A percentile compares a stretch with the other conserved stretches of the same genome.
Evolutionary conservation across 768 basidiomycete genomes (phyloP).

Genomic region (Mycena capillaripes): DNA sequence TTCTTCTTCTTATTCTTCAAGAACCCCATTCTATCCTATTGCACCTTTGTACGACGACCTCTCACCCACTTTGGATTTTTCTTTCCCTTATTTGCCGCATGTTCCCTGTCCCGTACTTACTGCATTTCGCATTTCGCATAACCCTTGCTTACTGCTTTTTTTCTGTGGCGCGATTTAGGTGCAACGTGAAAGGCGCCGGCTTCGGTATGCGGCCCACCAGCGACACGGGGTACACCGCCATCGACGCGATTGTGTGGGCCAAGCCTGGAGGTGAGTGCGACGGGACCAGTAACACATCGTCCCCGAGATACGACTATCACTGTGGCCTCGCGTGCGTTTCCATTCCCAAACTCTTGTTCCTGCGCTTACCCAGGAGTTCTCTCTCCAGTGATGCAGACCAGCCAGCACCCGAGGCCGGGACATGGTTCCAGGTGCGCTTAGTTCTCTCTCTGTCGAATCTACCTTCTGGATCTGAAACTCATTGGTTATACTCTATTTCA

Average conservation of each 20-base stretch:
- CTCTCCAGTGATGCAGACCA: constrained; percentile 62
- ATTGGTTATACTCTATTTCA: no score
- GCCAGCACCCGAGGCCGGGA: constrained; percentile 73
- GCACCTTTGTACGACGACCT: no score
- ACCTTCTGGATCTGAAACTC: no score
- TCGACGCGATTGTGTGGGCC: constrained; percentile 61
- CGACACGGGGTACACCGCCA: constrained; percentile 50
- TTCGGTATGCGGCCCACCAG: constrained; percentile 55
- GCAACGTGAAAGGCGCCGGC: constrained; percentile 75
- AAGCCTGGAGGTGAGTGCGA: constrained; percentile 63
- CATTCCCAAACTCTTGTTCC: neutral
- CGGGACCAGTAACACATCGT: constrained; percentile 56
- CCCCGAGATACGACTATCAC: constrained; percentile 40
- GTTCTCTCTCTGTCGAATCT: no score
- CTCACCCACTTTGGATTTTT: no score
- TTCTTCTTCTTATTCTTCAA: no score
- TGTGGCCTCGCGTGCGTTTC: constrained; percentile 61
- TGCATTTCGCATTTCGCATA: no score
- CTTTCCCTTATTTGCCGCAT: no score
- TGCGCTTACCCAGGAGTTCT: constrained; percentile 15
- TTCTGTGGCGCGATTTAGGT: no score
- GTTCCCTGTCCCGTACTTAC: no score
- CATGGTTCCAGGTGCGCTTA: constrained; percentile 85
- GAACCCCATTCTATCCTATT: no score
- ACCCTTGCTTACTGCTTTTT: no score